A percentile compares a stretch with the other conserved stretches of the same genome.
Evolutionary conservation across 2,329 filamentous ascomycete species (phyloP).

Genomic region (Colletotrichum echinochloae): DNA sequence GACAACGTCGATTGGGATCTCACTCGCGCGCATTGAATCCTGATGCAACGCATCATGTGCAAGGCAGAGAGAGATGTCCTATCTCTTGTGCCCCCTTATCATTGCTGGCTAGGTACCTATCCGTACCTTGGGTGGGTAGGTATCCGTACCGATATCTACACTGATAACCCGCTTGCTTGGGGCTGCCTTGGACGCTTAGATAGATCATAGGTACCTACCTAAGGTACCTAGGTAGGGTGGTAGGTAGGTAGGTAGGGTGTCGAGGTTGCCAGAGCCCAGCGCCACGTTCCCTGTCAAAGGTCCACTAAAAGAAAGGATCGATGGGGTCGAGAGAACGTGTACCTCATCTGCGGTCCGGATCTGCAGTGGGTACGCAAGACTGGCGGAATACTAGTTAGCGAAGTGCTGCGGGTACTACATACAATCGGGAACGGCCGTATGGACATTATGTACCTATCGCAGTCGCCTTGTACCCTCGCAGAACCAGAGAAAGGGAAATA

Average conservation of each 20-base stretch:
- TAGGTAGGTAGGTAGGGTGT: conserved; percentile 13
- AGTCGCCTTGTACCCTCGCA: neutral
- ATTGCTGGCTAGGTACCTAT: neutral
- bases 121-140: no score
- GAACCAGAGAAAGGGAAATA: conserved; percentile 11
- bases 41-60: neutral
- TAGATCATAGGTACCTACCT: no score
- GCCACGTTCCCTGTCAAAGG: conserved; percentile 2
- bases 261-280: neutral
- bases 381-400: conserved; percentile 1
- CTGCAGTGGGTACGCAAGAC: conserved; percentile 16
- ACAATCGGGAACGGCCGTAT: neutral
- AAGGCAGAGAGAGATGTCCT: conserved; percentile 10
- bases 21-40: conserved; percentile 1
- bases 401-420: conserved; percentile 17
- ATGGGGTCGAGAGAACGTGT: conserved; percentile 21
- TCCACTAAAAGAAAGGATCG: conserved; percentile 18
- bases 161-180: neutral
- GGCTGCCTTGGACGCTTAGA: neutral
- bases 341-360: conserved; percentile 28
- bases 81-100: conserved; percentile 9
- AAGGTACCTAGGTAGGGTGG: no score
- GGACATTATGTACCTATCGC: conserved; percentile 4
- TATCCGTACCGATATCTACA: no score
- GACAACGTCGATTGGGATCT: neutral